A percentile compares a stretch with the other conserved stretches of the same genome.
These are phyloP conservation scores for Artemisia annua DNA, from an alignment of 129 eudicot species.

Conservation along the genomic window DNA sequence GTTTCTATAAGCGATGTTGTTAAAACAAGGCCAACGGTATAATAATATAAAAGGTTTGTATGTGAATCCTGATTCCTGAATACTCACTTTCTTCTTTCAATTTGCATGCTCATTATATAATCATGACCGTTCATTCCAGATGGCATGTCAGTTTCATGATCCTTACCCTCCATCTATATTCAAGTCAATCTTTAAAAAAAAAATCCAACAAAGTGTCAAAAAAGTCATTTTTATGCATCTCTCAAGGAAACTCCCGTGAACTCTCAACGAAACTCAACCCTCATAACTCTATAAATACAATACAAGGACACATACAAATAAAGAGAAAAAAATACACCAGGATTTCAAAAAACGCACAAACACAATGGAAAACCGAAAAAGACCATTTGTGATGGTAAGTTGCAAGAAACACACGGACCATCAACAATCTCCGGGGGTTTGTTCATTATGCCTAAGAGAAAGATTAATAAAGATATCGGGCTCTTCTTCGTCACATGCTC, in stretches of 20 bases:
- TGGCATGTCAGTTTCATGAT: not conserved
- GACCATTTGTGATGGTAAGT: not conserved
- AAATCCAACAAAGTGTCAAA: slow-evolving; percentile 19
- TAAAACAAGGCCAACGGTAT: too few species aligned
- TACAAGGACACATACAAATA: not conserved
- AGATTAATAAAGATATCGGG: slow-evolving; percentile 43
- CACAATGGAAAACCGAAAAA: slow-evolving; percentile 31
- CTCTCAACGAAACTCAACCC: slow-evolving; percentile 32
- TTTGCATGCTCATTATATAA: not conserved
- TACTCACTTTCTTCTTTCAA: too few species aligned
- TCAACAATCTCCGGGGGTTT: slow-evolving; percentile 76
- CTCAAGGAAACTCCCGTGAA: slow-evolving; percentile 26
- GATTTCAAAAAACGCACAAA: not conserved
- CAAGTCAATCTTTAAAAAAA: slow-evolving; percentile 10
- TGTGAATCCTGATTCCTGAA: too few species aligned
- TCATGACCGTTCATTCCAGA: not conserved
- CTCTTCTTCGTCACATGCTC: slow-evolving; percentile 19
- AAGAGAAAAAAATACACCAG: not conserved
- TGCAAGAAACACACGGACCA: slow-evolving; percentile 87
- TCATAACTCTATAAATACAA: slow-evolving; percentile 21
- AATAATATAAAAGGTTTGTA: too few species aligned
- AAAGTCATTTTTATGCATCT: slow-evolving; percentile 16
- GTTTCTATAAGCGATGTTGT: too few species aligned
- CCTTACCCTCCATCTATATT: slow-evolving; percentile 5
- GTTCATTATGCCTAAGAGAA: slow-evolving; percentile 65